phyloP scores from a whole-genome alignment of 2,329 filamentous ascomycete species.

The Apiospora koreana region DNA sequence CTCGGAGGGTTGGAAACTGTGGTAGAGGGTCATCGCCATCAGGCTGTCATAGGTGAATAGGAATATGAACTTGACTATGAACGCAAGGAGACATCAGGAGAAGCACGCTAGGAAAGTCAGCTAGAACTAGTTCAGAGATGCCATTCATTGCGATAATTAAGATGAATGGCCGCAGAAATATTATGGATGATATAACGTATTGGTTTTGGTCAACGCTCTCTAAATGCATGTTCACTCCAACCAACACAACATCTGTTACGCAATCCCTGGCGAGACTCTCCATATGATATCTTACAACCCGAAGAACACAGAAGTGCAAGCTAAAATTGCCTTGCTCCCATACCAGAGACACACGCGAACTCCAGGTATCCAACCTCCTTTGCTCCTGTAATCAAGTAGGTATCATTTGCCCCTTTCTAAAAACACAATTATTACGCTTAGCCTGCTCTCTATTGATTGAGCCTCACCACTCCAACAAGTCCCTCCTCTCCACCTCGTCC shows the following conservation, averaged over 20 bases:
- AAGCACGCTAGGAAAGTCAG: not conserved
- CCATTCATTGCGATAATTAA: not conserved
- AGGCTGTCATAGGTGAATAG: not conserved
- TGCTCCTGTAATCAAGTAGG: not conserved
- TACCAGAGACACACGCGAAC: not conserved
- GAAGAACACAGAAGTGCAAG: not conserved
- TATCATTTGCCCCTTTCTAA: not conserved
- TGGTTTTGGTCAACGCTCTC: not conserved
- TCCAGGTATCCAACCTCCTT: not conserved
- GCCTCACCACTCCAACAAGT: constrained; percentile 35
- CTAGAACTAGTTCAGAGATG: not conserved
- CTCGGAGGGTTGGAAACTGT: not conserved
- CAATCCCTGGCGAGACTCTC: not conserved
- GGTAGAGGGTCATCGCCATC: not conserved
- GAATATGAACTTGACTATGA: not conserved
- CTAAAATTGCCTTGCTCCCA: not conserved
- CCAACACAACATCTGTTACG: not conserved
- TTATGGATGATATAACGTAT: not conserved
- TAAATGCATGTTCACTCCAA: not conserved
- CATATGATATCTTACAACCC: not conserved
- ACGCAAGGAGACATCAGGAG: not conserved
- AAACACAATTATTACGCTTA: not conserved
- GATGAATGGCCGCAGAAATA: not conserved
- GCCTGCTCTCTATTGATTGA: not conserved
- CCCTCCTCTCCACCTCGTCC: constrained; percentile 26